A percentile compares a stretch with the other conserved stretches of the same genome.
These are phyloP conservation scores for Syzygium syzygioides DNA, from an alignment of 441 rosid genomes.

Conservation along the genomic window DNA sequence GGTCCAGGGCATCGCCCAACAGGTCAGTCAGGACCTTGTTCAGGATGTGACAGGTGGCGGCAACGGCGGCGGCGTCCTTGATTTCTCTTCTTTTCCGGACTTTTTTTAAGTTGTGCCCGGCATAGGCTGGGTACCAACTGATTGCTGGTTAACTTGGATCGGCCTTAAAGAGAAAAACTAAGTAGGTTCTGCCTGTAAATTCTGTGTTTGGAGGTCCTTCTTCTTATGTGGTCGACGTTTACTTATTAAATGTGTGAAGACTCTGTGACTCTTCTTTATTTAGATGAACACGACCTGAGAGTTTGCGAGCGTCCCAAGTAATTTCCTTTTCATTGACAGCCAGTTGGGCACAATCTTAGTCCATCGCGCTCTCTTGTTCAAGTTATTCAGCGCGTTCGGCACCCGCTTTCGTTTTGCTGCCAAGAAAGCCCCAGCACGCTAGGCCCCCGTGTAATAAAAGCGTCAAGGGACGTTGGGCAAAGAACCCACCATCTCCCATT, in stretches of 20 bases:
- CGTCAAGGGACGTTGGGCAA: not conserved
- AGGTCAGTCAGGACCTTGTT: not conserved
- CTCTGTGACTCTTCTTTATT: not conserved
- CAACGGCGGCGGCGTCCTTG: not conserved
- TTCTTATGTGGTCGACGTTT: not conserved
- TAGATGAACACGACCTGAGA: not conserved
- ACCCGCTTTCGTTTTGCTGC: not conserved
- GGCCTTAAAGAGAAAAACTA: not conserved
- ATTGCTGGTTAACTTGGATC: not conserved
- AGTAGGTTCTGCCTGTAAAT: not conserved
- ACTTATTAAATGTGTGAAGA: not conserved
- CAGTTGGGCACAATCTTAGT: not conserved
- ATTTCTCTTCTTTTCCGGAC: not conserved
- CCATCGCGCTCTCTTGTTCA: not conserved
- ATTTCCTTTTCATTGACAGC: not conserved
- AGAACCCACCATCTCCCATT: not conserved
- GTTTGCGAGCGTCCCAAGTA: not conserved
- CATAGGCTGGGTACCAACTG: not conserved
- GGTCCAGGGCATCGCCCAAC: not conserved
- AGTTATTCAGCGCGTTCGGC: not conserved
- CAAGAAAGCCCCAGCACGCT: not conserved
- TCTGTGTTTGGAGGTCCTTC: not conserved
- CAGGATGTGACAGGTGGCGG: not conserved
- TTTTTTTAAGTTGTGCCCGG: not conserved
- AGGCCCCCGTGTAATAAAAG: not conserved